Base-by-base conservation (phyloP, 1,284 basidiomycete species). In the Ustilago trichophora region DNA sequence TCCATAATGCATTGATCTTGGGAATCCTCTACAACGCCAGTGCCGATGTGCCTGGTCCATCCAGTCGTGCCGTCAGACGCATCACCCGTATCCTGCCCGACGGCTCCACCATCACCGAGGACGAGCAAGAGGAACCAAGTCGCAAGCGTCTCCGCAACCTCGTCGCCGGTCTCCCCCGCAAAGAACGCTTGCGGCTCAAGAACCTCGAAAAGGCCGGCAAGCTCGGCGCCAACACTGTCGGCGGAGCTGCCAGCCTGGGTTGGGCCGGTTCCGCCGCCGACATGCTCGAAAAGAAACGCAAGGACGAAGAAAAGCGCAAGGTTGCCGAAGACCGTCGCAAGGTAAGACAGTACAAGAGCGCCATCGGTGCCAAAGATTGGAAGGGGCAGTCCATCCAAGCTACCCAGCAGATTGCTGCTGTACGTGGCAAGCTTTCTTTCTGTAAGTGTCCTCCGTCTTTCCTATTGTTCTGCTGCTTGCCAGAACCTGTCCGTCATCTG, bases 1-100 rank as follows among this genome's bases (percentile, higher is more conserved):
- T 84, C 21, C 83, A 84, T 74, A 83, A 84, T 55, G 73, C 80
- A 4, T 71, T 84, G 18, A 72, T 84, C 43, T 70, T 84, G 37
- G 81, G 82, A 22, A 80, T 84, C 58, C 76, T 84, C 24, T 82
- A 83, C 78, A 83, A 84, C 29, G 78, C 78, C 11, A 72, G 63
- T 31, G 65, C 76, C 36, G 76, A 75, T 38, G 68, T 76, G 10
- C 72, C 74, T 7, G 71, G 75, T 3, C 78, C 75, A 16, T 72
- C 69, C 29, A 62, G 62, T 51, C 52, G 57, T 37, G 38, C 56
- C 22, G 34, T 46, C n/a, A 44, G 68, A n/a, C 37, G 60, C 33
- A 55, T 68, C 53, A 52, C 65, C 40, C 50, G 73, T 37, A 49
- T 65, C 44, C 51, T 74, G 0, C 52, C 54, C 8, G 72, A 74